A percentile compares a stretch with the other conserved stretches of the same genome.
Conservation (phyloP, 2,329 filamentous ascomycete species). For the Sclerotinia sclerotiorum region DNA sequence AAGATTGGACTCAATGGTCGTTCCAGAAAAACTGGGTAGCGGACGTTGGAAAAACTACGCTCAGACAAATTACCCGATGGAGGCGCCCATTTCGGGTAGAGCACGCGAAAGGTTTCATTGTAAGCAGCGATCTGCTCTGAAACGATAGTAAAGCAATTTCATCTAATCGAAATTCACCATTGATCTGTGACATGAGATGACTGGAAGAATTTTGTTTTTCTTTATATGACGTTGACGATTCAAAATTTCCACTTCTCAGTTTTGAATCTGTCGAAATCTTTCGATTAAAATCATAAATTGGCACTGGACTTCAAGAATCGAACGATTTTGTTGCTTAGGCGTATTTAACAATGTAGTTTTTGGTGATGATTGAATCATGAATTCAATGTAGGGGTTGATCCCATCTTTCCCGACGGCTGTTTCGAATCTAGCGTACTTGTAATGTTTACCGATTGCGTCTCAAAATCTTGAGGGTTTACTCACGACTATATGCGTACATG, state of each 20-base stretch:
- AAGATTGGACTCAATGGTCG: not conserved
- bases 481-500: not conserved
- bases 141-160: not conserved
- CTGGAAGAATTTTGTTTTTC: not conserved
- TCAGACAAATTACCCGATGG: not conserved
- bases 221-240: not conserved
- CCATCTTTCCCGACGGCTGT: not conserved
- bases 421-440: not conserved
- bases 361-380: not conserved
- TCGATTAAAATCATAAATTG: not conserved
- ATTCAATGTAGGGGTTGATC: not conserved
- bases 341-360: not conserved
- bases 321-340: not conserved
- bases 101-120: conserved; percentile 3
- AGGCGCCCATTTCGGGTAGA: conserved; percentile 1
- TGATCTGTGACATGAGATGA: not conserved
- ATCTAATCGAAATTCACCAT: not conserved
- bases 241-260: not conserved
- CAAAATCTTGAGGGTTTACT: not conserved
- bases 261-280: not conserved
- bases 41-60: conserved; percentile 12
- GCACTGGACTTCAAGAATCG: not conserved
- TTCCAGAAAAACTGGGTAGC: conserved; percentile 7
- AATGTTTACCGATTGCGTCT: not conserved
- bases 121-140: not conserved